Conservation (phyloP, 2,329 filamentous ascomycete genomes). For the Ophiognomonia clavigignenti-juglandacearum region DNA sequence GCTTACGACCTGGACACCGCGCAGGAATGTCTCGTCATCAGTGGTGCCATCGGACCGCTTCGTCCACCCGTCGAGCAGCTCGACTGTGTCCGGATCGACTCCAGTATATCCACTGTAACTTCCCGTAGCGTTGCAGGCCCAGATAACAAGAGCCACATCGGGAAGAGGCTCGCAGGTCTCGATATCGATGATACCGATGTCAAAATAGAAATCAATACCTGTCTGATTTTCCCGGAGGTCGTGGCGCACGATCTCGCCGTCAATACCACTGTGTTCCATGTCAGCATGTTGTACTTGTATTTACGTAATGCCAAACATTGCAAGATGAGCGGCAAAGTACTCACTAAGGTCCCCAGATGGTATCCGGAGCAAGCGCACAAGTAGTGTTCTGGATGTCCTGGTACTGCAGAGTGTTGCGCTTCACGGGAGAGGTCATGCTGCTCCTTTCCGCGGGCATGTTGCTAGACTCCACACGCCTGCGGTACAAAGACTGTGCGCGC, state of each 20-base stretch:
- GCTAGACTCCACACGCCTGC: conserved; percentile 1
- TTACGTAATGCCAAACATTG: not conserved
- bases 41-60: conserved; percentile 20
- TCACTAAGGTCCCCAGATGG: conserved; percentile 3
- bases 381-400: conserved; percentile 5
- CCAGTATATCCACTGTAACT: conserved; percentile 31
- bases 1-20: conserved; percentile 38
- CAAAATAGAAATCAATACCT: conserved; percentile 34
- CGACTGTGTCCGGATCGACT: conserved; percentile 4
- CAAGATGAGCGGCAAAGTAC: not conserved
- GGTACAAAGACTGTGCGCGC: conserved; percentile 1
- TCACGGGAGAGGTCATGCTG: not conserved
- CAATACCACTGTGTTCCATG: too few species aligned
- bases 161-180: conserved; percentile 35
- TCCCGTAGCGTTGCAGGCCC: conserved; percentile 34
- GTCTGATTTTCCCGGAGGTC: conserved; percentile 31
- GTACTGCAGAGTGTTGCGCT: conserved; percentile 3
- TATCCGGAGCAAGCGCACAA: conserved; percentile 2
- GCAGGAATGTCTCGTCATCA: conserved; percentile 36
- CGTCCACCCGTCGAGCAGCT: conserved; percentile 24
- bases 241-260: conserved; percentile 29
- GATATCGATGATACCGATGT: conserved; percentile 35
- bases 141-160: conserved; percentile 23
- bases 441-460: not conserved
- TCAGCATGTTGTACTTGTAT: too few species aligned